Conservation (phyloP, 306 rosid genomes). For the Vigna mungo region DNA sequence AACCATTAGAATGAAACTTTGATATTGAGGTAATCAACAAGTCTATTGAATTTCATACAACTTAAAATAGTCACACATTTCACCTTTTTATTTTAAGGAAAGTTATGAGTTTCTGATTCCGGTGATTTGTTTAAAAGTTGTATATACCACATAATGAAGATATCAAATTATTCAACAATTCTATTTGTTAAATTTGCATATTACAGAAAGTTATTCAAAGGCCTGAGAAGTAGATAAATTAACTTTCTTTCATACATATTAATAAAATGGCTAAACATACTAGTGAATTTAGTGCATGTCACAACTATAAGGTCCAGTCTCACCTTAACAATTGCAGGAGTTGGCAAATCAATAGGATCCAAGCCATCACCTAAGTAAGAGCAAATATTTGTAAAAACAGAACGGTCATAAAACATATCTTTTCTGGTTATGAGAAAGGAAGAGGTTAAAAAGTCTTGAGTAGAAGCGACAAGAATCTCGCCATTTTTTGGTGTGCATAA, state of each 20-base stretch:
- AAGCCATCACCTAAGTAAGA: constrained; percentile 89
- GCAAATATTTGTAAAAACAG: constrained; percentile 86
- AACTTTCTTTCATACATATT: not conserved
- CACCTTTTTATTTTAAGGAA: not conserved
- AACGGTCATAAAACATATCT: constrained; percentile 96
- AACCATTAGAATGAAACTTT: not conserved
- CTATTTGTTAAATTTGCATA: constrained; percentile 15
- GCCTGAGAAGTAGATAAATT: not conserved
- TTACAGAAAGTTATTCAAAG: constrained; percentile 12
- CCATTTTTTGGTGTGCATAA: constrained; percentile 98
- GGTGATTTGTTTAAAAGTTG: not conserved
- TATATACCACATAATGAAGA: not conserved
- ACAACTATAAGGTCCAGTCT: constrained; percentile 29
- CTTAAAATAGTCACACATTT: constrained; percentile 5
- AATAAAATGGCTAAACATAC: not conserved
- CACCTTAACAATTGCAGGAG: constrained; percentile 92
- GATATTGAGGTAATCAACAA: too few relatives aligned
- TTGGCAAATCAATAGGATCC: constrained; percentile 87
- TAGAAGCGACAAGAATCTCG: constrained; percentile 95
- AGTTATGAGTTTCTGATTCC: not conserved
- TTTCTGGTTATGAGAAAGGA: constrained; percentile 93
- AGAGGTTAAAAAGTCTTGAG: constrained; percentile 95
- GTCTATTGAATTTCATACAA: not conserved
- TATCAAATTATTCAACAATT: constrained; percentile 24
- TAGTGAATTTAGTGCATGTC: not conserved